Evolutionary conservation across 163 green algal species (phyloP), one percentile per base, ranked within the genome.

Genomic region (Trebouxiophyceae sp.): DNA sequence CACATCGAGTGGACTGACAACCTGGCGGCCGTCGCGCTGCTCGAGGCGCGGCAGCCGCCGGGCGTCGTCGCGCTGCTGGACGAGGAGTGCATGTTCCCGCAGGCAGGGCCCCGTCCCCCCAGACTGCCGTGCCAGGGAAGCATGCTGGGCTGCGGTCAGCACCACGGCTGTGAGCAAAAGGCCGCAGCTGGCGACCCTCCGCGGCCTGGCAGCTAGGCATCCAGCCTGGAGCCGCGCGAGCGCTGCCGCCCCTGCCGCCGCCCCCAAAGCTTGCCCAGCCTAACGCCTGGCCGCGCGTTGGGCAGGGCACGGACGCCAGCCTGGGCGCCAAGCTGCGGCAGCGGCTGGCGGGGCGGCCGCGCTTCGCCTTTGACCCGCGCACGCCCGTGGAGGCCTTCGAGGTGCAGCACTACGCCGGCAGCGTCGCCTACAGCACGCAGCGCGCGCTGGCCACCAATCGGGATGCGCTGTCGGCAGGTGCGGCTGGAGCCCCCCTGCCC

Each of bases 1-100:
- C 96, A 98, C 78, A 93, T 98, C 70, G 81, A 93, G 24, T 98
- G 97, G 73, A 82, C 95, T 50, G 92, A 97, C 84, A 97, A 97
- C 77, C 84, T 90, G 71, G 79, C 83, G 62, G 75, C 67, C 29
- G 81, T 98, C 45, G 90, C 96, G 73, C 74, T 96, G 59, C 80
- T 97, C 73, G 91, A 97, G 66, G 90, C 95, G 33, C 45, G 47
- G 3, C 61, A 62, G 22, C 22, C 45, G 6, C 56, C 71, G 30
- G 79, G 71, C 33, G 74, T 86, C 27, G 81, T 86, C 59, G 71
- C 79, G 5, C 70, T 84, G 4, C 81, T 86, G 45, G 79, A 86
- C 64, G 79, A 86, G 67, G 79, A 75, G 28, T 84, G 77, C 59
- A 54, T 75, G 23, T 63, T 86, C 33, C 77, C 79, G 8, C 59